These are phyloP conservation scores for Colletotrichum lentis DNA, from an alignment of 2,329 filamentous ascomycete species.

Conservation along the genomic window DNA sequence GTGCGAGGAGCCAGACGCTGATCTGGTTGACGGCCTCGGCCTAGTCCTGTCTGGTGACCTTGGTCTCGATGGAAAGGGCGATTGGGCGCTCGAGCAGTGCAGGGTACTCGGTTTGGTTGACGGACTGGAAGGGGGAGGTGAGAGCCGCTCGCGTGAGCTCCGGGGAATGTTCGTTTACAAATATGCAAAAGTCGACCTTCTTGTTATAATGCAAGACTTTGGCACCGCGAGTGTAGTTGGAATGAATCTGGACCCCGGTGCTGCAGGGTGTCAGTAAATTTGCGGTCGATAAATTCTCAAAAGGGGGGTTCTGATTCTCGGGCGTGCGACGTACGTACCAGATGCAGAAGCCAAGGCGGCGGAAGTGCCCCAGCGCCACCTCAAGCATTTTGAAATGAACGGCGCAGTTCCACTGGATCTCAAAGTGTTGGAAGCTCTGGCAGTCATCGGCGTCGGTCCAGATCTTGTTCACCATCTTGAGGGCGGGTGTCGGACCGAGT, in stretches of 20 bases:
- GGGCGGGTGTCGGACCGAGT: not conserved
- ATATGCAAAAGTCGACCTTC: slow-evolving; percentile 12
- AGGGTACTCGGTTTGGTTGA: slow-evolving; percentile 25
- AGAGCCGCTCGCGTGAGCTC: not conserved
- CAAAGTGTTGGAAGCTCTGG: not conserved
- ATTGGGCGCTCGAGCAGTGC: slow-evolving; percentile 19
- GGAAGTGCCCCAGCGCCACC: not conserved
- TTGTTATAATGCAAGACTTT: slow-evolving; percentile 11
- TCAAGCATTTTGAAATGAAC: not conserved
- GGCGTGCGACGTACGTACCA: not conserved
- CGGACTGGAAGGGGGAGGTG: not conserved
- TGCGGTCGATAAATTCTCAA: not conserved
- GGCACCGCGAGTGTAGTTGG: not conserved
- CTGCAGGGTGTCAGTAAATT: not conserved
- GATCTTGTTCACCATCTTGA: not conserved
- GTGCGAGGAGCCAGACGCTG: slow-evolving; percentile 21
- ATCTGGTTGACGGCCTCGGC: slow-evolving; percentile 19
- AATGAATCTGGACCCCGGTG: slow-evolving; percentile 7
- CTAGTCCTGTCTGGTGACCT: slow-evolving; percentile 20
- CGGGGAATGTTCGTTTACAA: not conserved
- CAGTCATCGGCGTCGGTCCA: not conserved
- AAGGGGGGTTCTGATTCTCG: too few relatives aligned
- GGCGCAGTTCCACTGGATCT: not conserved
- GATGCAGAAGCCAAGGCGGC: not conserved
- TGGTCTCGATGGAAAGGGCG: slow-evolving; percentile 28